Conservation (phyloP, 805 yeast species). For the Wickerhamiella azymoides region DNA sequence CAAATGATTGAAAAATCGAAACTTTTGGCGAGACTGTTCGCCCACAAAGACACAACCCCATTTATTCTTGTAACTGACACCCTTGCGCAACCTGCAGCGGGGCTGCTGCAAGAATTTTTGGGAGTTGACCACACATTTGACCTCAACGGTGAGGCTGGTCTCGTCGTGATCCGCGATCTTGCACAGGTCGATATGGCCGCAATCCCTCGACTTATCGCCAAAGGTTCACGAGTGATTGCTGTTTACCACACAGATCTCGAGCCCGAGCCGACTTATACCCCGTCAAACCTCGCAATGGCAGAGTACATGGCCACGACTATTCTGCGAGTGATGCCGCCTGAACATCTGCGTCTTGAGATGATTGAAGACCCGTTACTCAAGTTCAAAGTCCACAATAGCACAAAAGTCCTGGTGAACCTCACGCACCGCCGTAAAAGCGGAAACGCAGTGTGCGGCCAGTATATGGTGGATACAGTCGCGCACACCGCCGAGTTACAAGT, state of each 20-base stretch:
- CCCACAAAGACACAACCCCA: conserved; percentile 62
- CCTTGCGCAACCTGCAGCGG: conserved; percentile 49
- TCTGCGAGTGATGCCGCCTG: conserved; percentile 42
- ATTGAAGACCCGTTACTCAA: conserved; percentile 31
- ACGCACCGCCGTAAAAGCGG: conserved; percentile 77
- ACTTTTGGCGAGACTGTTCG: conserved; percentile 50
- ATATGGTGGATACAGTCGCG: conserved; percentile 34
- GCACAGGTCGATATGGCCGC: not conserved
- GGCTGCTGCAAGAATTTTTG: conserved; percentile 45
- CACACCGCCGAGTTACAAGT: conserved; percentile 32
- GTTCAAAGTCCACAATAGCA: conserved; percentile 30
- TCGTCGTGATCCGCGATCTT: not conserved
- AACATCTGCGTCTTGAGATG: conserved; percentile 14
- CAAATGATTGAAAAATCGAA: conserved; percentile 19
- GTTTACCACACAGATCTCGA: conserved; percentile 14
- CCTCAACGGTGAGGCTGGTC: not conserved
- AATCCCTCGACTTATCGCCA: not conserved
- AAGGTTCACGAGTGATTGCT: conserved; percentile 9
- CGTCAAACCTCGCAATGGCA: conserved; percentile 38
- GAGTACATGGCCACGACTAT: conserved; percentile 64
- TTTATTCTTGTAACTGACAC: conserved; percentile 58
- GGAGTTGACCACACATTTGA: conserved; percentile 12
- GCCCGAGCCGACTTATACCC: conserved; percentile 31
- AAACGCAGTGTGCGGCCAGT: conserved; percentile 46
- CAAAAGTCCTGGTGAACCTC: conserved; percentile 35